Base-by-base conservation (phyloP, 1,139 yeast genomes). In the Entelexis paramagnoliae region DNA sequence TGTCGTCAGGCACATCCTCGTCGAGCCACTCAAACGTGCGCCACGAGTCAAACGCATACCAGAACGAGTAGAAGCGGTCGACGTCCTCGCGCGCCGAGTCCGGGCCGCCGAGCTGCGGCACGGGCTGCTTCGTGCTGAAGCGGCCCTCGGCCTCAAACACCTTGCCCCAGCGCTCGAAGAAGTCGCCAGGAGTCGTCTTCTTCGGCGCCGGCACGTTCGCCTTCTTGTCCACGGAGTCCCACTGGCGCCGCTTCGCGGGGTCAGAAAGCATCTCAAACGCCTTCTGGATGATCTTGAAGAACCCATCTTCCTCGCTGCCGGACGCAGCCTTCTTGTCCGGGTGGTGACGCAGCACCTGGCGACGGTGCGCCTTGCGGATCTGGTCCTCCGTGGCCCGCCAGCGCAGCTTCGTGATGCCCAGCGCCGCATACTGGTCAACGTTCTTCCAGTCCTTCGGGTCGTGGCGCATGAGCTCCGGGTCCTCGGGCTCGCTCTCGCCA, bases 1-100 rank as follows among this genome's bases (percentile, higher is more conserved):
- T 85, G 73, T 91, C 99, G 75, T 91, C 99, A 61, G 99, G 99
- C 66, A 89, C 96, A 68, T 91, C 99, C 75, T 91, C 98, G 67
- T 91, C 99, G 69, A 89, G 80, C 74, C 89, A 91, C 74, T 91
- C 99, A 67, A 91, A 91, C 46, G 96, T 76, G 76, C 95, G 87
- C 99, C 99, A 91, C 32, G 98, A 91, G 69, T 91, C 97, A 63
- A 91, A 87, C 69, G 84, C 83, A 72, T 88, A 88, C 91, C 93
- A 91, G 77, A 86, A 87, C 55, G 77, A 73, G 76, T 91, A 91
- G 74, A 91, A 93, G 46, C 72, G 75, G 65, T 91, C 98, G 52
- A 91, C 95, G 58, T 88, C 94, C 51, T 77, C 80, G 74, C 86
- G 85, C 53, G 87, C 55, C 35, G 89, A 67, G 50, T 80, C 77